Percentiles rank a stretch among this genome's conserved stretches.
These are phyloP conservation scores for Collariella sp. DNA, from an alignment of 495 filamentous ascomycete species.

Conservation along the genomic window DNA sequence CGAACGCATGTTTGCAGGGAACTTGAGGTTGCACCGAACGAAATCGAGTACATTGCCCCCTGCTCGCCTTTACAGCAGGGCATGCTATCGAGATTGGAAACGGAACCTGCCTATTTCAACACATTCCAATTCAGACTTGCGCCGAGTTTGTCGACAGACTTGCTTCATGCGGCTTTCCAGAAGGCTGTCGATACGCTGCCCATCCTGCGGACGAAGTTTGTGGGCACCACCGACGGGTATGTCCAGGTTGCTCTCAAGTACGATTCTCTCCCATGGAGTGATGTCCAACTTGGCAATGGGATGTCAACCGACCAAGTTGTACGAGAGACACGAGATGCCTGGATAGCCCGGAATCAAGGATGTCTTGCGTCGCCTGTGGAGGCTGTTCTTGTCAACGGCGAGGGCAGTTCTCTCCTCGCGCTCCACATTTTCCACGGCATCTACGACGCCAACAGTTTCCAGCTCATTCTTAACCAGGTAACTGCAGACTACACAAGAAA, in stretches of 20 bases:
- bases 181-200: constrained; percentile 39
- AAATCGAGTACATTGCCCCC: constrained; percentile 63
- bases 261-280: constrained; percentile 40
- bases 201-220: constrained; percentile 59
- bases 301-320: constrained; percentile 25
- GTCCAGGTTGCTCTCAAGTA: constrained; percentile 56
- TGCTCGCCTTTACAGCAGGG: constrained; percentile 75
- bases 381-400: constrained; percentile 33
- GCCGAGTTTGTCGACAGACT: constrained; percentile 28
- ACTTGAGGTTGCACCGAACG: constrained; percentile 33
- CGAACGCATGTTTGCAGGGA: constrained; percentile 31
- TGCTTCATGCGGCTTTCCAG: constrained; percentile 45
- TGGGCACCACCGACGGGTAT: constrained; percentile 58
- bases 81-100: constrained; percentile 61
- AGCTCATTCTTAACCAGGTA: constrained; percentile 53
- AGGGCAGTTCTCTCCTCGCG: constrained; percentile 32
- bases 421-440: constrained; percentile 75
- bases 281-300: constrained; percentile 17
- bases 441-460: constrained; percentile 78
- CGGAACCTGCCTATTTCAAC: constrained; percentile 59
- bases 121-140: constrained; percentile 52
- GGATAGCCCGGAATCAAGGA: constrained; percentile 32
- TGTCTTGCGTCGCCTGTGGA: constrained; percentile 24
- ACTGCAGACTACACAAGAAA: constrained; percentile 35
- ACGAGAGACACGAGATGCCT: constrained; percentile 28